Evolutionary conservation across 2,329 filamentous ascomycete genomes (phyloP), one percentile per base, ranked within the genome.

Genomic region (Xylariales sp.): DNA sequence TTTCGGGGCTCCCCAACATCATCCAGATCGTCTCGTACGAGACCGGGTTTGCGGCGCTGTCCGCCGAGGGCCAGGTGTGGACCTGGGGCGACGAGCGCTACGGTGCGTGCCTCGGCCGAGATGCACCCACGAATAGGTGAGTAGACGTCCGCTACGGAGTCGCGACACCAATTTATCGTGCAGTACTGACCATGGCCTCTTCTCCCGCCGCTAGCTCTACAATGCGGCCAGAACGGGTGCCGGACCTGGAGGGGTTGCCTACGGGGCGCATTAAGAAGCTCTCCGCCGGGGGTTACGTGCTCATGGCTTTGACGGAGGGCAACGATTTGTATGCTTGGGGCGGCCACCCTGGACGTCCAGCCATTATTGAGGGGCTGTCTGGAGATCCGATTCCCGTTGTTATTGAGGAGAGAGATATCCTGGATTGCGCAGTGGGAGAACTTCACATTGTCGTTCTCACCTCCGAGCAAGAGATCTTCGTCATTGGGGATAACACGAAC

Each of bases 251-350:
- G 5, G 67, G 72, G 38, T 61, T 83, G 16, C 70, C 61, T 40
- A 70, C 59, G 15, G 76, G 61, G 31, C 61, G 67, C 11, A 68
- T 85, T 33, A 60, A 50, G 20, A 76, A 74, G 48, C 60, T 85
- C 18, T 66, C 64, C 4, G 71, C 72, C 4, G 72, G 72, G 3
- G 79, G 80, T 0, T 81, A 80, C 50, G 58, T 72, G 3, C 59
- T 74, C 3, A 76, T 74, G 4, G 79, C 78, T 0, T 48, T 85
- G 29, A 83, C 78, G 0, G 59, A 66, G 10, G 74, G 72, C 3
- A 65, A 71, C 21, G 74, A 78, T 40, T 54, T 83, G 2, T 85
- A 85, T 50, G 53, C 74, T 17, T 85, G 81, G 80, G 81, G 81
- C 20, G 55, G 58, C n/a, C 59, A 62, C 39, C 54, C 58, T 10